Evolutionary conservation across 805 yeast species (phyloP).

Genomic region (Pichia phayaonensis): DNA sequence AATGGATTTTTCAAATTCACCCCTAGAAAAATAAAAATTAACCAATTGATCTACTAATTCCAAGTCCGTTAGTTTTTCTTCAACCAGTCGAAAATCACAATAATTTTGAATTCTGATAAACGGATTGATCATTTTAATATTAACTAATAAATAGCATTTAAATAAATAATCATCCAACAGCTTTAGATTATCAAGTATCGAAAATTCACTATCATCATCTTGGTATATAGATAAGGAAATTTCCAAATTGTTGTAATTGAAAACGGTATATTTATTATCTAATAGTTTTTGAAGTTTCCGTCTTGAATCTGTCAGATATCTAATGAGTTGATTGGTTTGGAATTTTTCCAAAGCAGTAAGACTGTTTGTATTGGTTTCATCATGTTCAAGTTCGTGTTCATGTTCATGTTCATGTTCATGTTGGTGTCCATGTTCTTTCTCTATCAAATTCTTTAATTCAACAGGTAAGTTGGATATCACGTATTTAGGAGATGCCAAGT

Average conservation of each 20-base stretch:
- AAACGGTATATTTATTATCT: conserved; percentile 28
- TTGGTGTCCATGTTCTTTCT: background rate
- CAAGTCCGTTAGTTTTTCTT: conserved; percentile 39
- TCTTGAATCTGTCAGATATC: conserved; percentile 46
- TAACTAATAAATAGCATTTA: conserved; percentile 59
- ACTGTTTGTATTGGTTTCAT: background rate
- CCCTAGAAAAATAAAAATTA: conserved; percentile 65
- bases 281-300: conserved; percentile 38
- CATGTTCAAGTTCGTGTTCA: background rate
- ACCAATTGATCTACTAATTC: conserved; percentile 58
- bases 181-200: conserved; percentile 28
- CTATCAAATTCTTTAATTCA: conserved; percentile 7
- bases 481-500: conserved; percentile 51
- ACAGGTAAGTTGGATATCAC: conserved; percentile 42
- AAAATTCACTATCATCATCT: conserved; percentile 7
- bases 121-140: conserved; percentile 73
- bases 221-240: conserved; percentile 35
- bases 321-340: conserved; percentile 31
- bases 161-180: conserved; percentile 74
- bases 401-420: background rate
- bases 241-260: conserved; percentile 40
- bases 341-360: background rate
- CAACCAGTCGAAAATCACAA: conserved; percentile 62
- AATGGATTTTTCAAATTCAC: conserved; percentile 60
- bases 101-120: conserved; percentile 66